Evolutionary conservation across 331 rosid species (phyloP).

Genomic region (Dryas integrifolia): DNA sequence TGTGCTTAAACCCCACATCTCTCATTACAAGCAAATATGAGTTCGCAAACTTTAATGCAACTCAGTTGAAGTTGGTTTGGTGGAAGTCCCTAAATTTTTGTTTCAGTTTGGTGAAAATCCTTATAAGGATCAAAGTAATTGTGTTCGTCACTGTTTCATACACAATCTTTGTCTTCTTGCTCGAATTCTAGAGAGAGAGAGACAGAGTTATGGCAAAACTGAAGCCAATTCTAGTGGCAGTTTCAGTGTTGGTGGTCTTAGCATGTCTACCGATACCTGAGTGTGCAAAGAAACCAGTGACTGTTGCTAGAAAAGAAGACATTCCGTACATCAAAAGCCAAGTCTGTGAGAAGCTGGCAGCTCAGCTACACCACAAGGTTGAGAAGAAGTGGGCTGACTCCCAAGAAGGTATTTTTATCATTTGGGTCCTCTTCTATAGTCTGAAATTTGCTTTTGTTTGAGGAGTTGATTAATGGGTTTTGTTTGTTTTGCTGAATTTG

Average conservation of each 20-base stretch:
- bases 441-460: neutral
- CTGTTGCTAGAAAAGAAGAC: constrained; percentile 66
- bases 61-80: too few species aligned
- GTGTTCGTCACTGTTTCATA: neutral
- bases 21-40: too few species aligned
- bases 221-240: constrained; percentile 37
- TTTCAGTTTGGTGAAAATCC: neutral
- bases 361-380: constrained; percentile 56
- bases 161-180: neutral
- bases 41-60: too few species aligned
- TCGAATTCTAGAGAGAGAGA: neutral
- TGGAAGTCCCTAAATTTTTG: too few species aligned
- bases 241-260: constrained; percentile 44
- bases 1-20: too few species aligned
- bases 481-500: constrained; percentile 13
- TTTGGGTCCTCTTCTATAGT: constrained; percentile 17
- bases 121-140: neutral
- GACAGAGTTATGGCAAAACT: constrained; percentile 32
- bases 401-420: constrained; percentile 64
- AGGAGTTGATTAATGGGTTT: constrained; percentile 18
- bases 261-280: constrained; percentile 49
- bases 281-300: constrained; percentile 54
- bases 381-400: constrained; percentile 61
- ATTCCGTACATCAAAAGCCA: constrained; percentile 76
- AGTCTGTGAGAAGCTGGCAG: constrained; percentile 78